Conservation (phyloP, 352 stramenopile genomes). For the Globisporangium echinulatum region DNA sequence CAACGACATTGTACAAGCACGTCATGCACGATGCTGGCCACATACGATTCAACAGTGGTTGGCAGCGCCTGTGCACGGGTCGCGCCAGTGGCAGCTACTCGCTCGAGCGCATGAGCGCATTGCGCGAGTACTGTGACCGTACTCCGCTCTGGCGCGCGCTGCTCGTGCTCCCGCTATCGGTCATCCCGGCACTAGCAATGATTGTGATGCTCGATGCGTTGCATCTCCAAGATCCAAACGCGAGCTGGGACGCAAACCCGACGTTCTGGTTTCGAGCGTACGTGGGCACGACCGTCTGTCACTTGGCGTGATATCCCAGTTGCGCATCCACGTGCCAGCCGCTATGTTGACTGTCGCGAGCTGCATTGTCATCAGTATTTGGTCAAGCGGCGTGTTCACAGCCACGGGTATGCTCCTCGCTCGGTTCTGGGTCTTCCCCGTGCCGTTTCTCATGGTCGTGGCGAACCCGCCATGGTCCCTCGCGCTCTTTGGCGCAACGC, state of each 20-base stretch:
- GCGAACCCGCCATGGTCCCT: background rate
- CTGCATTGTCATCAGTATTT: background rate
- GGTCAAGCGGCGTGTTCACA: background rate
- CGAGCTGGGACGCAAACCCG: conserved; percentile 1
- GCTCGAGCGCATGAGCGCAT: conserved; percentile 16
- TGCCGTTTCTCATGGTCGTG: conserved; percentile 7
- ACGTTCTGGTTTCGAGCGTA: conserved; percentile 3
- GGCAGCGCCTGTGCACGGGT: background rate
- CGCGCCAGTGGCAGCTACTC: conserved; percentile 15
- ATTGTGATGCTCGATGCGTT: conserved; percentile 9
- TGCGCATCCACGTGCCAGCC: background rate
- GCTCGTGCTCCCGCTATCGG: conserved; percentile 1
- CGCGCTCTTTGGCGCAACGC: conserved; percentile 3
- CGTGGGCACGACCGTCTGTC: conserved; percentile 1
- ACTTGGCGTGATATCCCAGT: conserved; percentile 1
- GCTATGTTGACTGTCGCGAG: background rate
- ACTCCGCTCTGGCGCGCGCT: conserved; percentile 4
- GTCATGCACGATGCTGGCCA: background rate
- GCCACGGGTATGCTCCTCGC: background rate
- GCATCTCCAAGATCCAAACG: conserved; percentile 9
- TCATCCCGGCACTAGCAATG: conserved; percentile 6
- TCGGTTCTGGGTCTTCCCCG: conserved; percentile 7
- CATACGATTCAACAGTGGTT: background rate
- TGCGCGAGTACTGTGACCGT: conserved; percentile 14
- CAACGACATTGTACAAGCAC: too few relatives aligned